These are phyloP conservation scores for Podaxis sp. DNA, from an alignment of 768 basidiomycete species.

Conservation along the genomic window DNA sequence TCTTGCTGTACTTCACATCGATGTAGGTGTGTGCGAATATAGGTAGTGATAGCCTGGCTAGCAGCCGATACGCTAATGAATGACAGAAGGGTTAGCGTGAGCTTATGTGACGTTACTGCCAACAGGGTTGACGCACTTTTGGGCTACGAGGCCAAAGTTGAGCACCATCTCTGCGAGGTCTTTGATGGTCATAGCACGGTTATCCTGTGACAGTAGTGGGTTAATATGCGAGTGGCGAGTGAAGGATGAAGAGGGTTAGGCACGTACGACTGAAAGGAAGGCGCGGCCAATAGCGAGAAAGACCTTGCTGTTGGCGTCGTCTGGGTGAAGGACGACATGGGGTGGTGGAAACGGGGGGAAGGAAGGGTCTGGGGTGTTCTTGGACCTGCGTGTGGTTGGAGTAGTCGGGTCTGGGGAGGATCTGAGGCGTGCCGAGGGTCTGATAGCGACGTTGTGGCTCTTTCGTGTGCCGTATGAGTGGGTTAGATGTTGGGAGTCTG, in stretches of 20 bases:
- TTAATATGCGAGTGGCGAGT: conserved; percentile 14
- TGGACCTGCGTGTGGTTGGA: conserved; percentile 18
- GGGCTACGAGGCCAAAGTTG: conserved; percentile 64
- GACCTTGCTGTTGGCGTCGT: conserved; percentile 70
- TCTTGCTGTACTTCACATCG: conserved; percentile 73
- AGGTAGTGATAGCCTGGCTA: conserved; percentile 81
- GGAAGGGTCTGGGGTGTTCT: conserved; percentile 22
- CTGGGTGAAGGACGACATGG: conserved; percentile 66
- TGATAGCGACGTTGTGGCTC: conserved; percentile 49
- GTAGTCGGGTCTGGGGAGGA: conserved; percentile 30
- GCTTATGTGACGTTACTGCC: conserved; percentile 8
- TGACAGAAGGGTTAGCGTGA: conserved; percentile 8
- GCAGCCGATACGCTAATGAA: conserved; percentile 66
- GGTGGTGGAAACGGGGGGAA: conserved; percentile 55
- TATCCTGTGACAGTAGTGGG: conserved; percentile 45
- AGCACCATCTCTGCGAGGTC: conserved; percentile 75
- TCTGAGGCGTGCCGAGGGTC: conserved; percentile 49
- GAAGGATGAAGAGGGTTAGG: conserved; percentile 12
- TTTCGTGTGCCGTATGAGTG: conserved; percentile 55
- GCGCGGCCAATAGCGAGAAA: conserved; percentile 72
- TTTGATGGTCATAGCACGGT: conserved; percentile 84
- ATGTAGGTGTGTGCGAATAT: conserved; percentile 68
- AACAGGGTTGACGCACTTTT: conserved; percentile 51
- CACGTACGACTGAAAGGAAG: conserved; percentile 69
- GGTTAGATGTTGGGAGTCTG: conserved; percentile 18